Evolutionary conservation across 345 rosid species (phyloP), one percentile per base, ranked within the genome.

Genomic region (Rhodamnia argentea): DNA sequence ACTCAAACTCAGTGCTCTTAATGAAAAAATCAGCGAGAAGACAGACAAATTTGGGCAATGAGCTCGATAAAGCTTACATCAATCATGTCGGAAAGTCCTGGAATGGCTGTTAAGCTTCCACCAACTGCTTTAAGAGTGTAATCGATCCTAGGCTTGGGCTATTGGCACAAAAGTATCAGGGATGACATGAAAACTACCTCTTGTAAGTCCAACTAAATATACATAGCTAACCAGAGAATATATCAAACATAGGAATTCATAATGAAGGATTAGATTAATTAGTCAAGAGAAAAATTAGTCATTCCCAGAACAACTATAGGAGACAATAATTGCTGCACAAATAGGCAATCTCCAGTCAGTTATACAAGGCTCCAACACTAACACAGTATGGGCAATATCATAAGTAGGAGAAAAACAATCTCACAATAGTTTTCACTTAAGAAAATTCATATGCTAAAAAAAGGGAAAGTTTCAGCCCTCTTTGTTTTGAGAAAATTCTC

Each of bases 141-240:
- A 85, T 96, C 98, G 83, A 98, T 98, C 89, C 93, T 96, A 11
- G 99, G 99, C 93, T 95, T 94, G 87, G 99, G 99, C 98, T 98
- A 83, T 83, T 52, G 59, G 62, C 84, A 83, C 5, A 54, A 24
- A 83, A 83, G 44, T 52, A 53, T 83, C 44, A 32, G 75, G 18
- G 24, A 70, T 9, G 81, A 27, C 40, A 83, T 15, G 59, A 42
- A 83, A 83, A 83, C 22, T 18, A 83, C 60, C 47, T 83, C 84
- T 83, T 83, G 37, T 52, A 82, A 82, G 58, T 52, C 58, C 84
- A 83, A 83, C 55, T 52, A 52, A 82, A 52, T 13, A 18, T 40
- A 84, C 27, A 32, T 42, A 62, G 84, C 84, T 83, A 51, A 62
- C 81, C 81, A 70, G 24, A 24, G 81, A 70, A 9, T 47, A 37